Base-by-base conservation (phyloP, 495 filamentous ascomycete species). In the Elasticomyces elasticus region DNA sequence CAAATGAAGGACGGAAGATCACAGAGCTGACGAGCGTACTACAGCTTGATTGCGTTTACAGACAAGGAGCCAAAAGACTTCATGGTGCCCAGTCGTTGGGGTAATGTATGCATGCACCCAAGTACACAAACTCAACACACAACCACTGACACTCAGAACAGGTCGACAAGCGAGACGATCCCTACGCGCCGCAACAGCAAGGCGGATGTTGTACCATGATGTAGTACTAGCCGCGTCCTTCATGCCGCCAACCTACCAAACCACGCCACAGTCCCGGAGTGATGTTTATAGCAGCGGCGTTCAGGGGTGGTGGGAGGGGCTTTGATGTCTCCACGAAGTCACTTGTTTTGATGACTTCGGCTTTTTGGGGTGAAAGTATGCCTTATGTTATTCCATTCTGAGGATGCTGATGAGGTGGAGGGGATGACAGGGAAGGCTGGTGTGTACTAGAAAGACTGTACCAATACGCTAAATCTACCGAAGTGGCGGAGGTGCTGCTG, bases 61-160 rank as follows among this genome's bases (percentile, higher is more conserved):
- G 91, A 90, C 66, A 87, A 83, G 43, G 70, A 72, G 69, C 96
- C 92, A 60, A 87, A 88, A 71, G 92, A 98, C 68, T 97, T 90
- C 69, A 98, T 98, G 92, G 92, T 98, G 59, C 92, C 92, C 49
- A 90, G 86, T 46, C 83, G 94, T 67, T 97, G 94, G 92, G 92
- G 94, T 56, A 77, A 80, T 58, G 89, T 97, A 77, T 69, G 83
- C 33, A 51, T 20, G 15, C 40, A 50, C 28, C 31, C 35, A 30
- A 19, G 31, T 43, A 48, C 45, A 55, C 27, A 45, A 11, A 19
- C 24, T 23, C 2, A 24, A 19, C 10, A 27, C 41, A 5, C 51
- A 40, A 56, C 57, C 47, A 46, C 57, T 66, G 43, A 63, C 52
- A 13, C 13, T 15, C 45, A 41, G 48, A 59, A 26, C 65, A 87